phyloP scores from a whole-genome alignment of 176 grass and related monocot species.

The Carex parvula region DNA sequence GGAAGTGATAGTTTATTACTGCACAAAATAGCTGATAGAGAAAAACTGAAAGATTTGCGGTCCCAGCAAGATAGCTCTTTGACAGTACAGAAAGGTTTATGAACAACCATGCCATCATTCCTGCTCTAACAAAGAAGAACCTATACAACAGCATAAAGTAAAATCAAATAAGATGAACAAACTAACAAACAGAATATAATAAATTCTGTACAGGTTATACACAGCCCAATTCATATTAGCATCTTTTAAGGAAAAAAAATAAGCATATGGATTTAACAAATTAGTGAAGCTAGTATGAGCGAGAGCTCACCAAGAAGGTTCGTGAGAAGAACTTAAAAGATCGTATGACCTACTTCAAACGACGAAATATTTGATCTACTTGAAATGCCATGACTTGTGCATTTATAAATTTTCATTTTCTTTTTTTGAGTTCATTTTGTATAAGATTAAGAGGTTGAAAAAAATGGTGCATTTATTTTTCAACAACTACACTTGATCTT shows the following conservation, averaged over 20 bases:
- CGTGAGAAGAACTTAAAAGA: neutral
- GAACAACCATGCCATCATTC: constrained; percentile 99
- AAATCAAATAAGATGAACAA: constrained; percentile 8
- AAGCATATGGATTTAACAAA: neutral
- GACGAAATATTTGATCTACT: neutral
- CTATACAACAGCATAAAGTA: constrained; percentile 42
- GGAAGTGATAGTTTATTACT: constrained; percentile 44
- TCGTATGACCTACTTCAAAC: neutral
- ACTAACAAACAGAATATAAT: neutral
- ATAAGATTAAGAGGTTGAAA: neutral
- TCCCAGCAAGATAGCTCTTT: constrained; percentile 72
- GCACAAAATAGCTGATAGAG: constrained; percentile 88
- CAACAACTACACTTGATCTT: neutral
- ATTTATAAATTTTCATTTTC: neutral
- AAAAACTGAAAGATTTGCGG: constrained; percentile 68
- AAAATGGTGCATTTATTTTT: neutral
- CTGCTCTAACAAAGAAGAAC: constrained; percentile 96
- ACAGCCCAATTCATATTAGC: neutral
- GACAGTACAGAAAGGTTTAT: constrained; percentile 92
- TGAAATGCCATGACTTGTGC: neutral
- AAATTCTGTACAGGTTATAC: neutral
- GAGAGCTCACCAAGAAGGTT: neutral
- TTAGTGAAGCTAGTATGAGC: neutral
- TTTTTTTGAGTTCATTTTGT: neutral
- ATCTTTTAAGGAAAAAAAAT: neutral